Evolutionary conservation across 2,329 filamentous ascomycete species (phyloP), one percentile per base, ranked within the genome.

Genomic region (Trichoderma sp.): DNA sequence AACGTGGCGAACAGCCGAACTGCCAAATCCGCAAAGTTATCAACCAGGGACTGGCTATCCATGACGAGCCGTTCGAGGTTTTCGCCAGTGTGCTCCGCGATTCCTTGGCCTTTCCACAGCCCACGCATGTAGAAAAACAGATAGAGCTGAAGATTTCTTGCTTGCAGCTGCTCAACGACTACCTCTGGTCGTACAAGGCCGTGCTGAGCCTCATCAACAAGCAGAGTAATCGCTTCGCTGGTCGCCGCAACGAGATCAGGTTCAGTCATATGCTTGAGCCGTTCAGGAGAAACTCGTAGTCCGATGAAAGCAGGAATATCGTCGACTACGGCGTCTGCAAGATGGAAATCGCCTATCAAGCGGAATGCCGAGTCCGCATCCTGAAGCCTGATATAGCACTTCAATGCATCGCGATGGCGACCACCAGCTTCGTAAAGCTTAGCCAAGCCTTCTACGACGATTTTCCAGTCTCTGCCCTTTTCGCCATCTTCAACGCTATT

Each of bases 51-150:
- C 74, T 85, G 84, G 71, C 85, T 88, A 70, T 90, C 89, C 72
- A 85, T 82, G 8, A 88, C 78, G 4, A 90, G 79, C 13, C 86
- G 83, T 58, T 90, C 88, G 52, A 83, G 83, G 53, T 84, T 86
- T 71, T 88, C 86, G 24, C 82, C 82, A 24, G 80, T 79, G 72
- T 85, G 82, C 68, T 88, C 85, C 69, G 82, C 80, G 43, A 90
- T 86, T 11, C 87, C 88, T 70, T 93, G 88, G 0, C 92, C 93
- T 70, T 86, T 88, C 94, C 95, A 99, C 3, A 99, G 83, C 0
- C 91, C 89, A 14, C 92, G 90, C 29, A 99, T 86, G 78, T 99
- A 99, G 80, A 98, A 96, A 82, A 92, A 98, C 0, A 97, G 86
- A 76, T 97, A 97, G 0, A 93, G 83, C 62, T 89, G 84, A 62